Percentiles rank a stretch among this genome's conserved stretches.
Conservation (phyloP, 495 filamentous ascomycete genomes). For the Thozetella sp. region DNA sequence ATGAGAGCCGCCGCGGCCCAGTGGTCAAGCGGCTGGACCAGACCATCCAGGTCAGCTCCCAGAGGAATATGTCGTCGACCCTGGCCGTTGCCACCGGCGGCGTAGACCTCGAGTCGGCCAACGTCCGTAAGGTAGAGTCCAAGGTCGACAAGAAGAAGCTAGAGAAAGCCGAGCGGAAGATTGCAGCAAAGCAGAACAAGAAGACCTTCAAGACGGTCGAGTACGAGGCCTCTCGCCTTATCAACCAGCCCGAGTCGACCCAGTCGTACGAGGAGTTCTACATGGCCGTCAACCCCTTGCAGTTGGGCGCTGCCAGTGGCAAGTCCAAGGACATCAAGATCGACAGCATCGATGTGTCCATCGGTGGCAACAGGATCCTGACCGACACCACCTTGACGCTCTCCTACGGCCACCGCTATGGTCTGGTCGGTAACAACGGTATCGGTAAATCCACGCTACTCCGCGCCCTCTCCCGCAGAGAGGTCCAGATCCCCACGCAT, state of each 20-base stretch:
- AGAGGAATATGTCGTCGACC: slow-evolving; percentile 94
- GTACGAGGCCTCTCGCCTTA: slow-evolving; percentile 91
- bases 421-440: slow-evolving; percentile 98
- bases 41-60: slow-evolving; percentile 91
- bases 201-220: slow-evolving; percentile 97
- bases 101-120: slow-evolving; percentile 93
- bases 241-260: slow-evolving; percentile 80
- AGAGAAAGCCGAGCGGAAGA: slow-evolving; percentile 97
- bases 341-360: slow-evolving; percentile 91
- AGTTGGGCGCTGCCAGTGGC: slow-evolving; percentile 70
- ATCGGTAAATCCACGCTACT: slow-evolving; percentile 97
- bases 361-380: slow-evolving; percentile 85
- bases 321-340: slow-evolving; percentile 99
- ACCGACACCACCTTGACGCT: slow-evolving; percentile 88
- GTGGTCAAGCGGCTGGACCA: slow-evolving; percentile 88
- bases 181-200: slow-evolving; percentile 97
- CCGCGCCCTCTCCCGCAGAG: slow-evolving; percentile 87
- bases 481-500: slow-evolving; percentile 91
- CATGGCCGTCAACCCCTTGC: slow-evolving; percentile 97
- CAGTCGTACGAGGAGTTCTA: slow-evolving; percentile 99
- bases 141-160: slow-evolving; percentile 98
- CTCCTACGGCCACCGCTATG: slow-evolving; percentile 92
- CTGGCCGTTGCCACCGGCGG: slow-evolving; percentile 80
- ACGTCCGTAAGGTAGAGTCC: slow-evolving; percentile 90
- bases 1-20: slow-evolving; percentile 58